These are phyloP conservation scores for Russula vinacea DNA, from an alignment of 768 basidiomycete genomes.

Conservation along the genomic window DNA sequence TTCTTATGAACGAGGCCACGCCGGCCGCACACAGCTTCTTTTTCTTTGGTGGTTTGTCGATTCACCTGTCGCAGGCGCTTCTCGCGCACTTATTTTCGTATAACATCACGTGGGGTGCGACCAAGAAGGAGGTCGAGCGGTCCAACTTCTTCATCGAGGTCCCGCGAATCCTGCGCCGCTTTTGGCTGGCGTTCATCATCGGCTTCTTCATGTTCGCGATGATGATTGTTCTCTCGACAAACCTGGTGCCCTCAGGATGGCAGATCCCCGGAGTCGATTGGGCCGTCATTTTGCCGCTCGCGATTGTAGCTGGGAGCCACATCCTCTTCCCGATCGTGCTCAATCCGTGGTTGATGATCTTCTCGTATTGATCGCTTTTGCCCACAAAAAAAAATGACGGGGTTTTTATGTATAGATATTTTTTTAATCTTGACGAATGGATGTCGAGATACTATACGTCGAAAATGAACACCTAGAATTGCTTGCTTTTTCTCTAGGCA, in stretches of 20 bases:
- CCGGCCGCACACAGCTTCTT: constrained; percentile 39
- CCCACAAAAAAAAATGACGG: no score
- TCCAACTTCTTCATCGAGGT: constrained; percentile 92
- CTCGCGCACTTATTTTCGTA: constrained; percentile 57
- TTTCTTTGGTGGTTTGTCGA: constrained; percentile 56
- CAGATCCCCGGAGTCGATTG: constrained; percentile 58
- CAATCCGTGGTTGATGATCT: constrained; percentile 88
- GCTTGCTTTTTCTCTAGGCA: not conserved
- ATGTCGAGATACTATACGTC: not conserved
- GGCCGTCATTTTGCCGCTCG: constrained; percentile 75
- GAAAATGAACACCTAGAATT: not conserved
- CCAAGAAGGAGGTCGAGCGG: constrained; percentile 78
- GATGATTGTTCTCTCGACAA: constrained; percentile 56
- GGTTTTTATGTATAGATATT: not conserved
- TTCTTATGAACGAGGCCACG: not conserved
- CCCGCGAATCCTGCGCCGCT: constrained; percentile 77
- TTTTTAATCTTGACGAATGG: not conserved
- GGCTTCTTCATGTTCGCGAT: constrained; percentile 49
- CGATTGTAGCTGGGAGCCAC: constrained; percentile 61
- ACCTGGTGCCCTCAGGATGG: constrained; percentile 61
- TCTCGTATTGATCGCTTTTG: constrained; percentile 47
- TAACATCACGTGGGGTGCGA: constrained; percentile 56
- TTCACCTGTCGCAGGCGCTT: constrained; percentile 53
- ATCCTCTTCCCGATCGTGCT: constrained; percentile 79
- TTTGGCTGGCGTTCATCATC: constrained; percentile 61